Evolutionary conservation across 192 early-diverging fungal species (phyloP), one percentile per base, ranked within the genome.

Genomic region (Podochytrium sp.): DNA sequence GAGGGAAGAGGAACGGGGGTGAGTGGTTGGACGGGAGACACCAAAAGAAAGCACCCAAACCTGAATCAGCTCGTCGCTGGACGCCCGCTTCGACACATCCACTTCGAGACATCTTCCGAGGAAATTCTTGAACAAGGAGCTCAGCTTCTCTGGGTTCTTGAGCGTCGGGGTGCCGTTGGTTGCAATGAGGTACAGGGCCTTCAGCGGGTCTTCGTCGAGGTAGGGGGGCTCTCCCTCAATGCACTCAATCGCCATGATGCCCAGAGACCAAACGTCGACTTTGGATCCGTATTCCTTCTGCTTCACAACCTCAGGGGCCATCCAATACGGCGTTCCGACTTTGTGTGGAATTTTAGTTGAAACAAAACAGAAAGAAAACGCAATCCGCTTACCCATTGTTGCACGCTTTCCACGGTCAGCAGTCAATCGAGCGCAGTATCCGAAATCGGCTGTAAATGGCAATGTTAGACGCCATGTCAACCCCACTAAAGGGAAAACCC

Each of bases 241-340:
- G 95, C 97, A 97, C 78, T 98, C 96, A 61, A 98, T 96, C 20
- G 92, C 92, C 93, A 98, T 94, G 80, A 98, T 97, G 3, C 96
- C 96, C 35, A 97, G 78, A n/a, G 94, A 96, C 96, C 96, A 98
- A 40, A 98, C 91, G 77, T 98, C 96, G 39, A 97, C 93, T 77
- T 96, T 95, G 57, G 91, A 81, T 7, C 91, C 92, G 75, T 98
- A 98, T 74, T 94, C 92, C 78, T 94, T 92, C 43, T 92, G 90
- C 61, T 85, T 93, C 27, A 98, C 94, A 1, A 98, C 95, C 80
- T 98, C 96, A 29, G 96, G 96, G 18, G 96, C 94, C 96, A 98
- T 98, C 96, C 96, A 97, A 85, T 94, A 98, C 6, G 95, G 93
- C 33, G 95, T 97, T 30, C 84, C 84, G 37, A 84, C 73, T 73